These are phyloP conservation scores for Gleditsia sinensis DNA, from an alignment of 306 rosid species.

Conservation along the genomic window DNA sequence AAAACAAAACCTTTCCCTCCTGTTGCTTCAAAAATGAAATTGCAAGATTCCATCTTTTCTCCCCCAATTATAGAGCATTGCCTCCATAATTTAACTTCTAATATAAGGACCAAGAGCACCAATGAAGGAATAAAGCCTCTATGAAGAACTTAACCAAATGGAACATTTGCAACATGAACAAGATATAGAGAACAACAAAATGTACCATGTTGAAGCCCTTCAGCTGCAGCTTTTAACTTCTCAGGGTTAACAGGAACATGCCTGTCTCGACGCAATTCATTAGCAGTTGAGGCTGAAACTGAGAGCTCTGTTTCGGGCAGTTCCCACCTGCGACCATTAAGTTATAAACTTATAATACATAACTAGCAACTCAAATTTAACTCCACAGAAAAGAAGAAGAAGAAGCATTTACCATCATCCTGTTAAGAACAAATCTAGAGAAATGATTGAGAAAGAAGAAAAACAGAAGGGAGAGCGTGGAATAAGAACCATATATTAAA, in stretches of 20 bases:
- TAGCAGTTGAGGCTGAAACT: slow-evolving; percentile 80
- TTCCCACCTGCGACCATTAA: slow-evolving; percentile 68
- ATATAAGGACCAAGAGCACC: neutral
- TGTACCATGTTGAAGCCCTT: slow-evolving; percentile 73
- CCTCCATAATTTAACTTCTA: neutral
- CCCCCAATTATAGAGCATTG: neutral
- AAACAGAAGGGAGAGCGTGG: neutral
- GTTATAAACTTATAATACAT: neutral
- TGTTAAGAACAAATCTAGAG: neutral
- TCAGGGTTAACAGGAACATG: slow-evolving; percentile 55
- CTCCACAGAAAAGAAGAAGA: neutral
- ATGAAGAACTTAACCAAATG: slow-evolving; percentile 1
- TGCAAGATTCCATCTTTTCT: neutral
- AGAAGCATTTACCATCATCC: neutral
- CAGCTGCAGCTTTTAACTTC: slow-evolving; percentile 90
- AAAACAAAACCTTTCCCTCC: neutral
- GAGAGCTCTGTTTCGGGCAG: slow-evolving; percentile 47
- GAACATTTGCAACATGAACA: neutral
- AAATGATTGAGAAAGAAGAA: neutral
- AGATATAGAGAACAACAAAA: slow-evolving; percentile 18
- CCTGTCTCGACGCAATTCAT: slow-evolving; percentile 75
- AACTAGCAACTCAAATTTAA: neutral
- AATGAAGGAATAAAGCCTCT: slow-evolving; percentile 9
- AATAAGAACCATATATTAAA: neutral
- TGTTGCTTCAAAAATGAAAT: slow-evolving; percentile 27